Conservation (phyloP, 192 early-diverging fungal species). For the Backusella luteola region DNA sequence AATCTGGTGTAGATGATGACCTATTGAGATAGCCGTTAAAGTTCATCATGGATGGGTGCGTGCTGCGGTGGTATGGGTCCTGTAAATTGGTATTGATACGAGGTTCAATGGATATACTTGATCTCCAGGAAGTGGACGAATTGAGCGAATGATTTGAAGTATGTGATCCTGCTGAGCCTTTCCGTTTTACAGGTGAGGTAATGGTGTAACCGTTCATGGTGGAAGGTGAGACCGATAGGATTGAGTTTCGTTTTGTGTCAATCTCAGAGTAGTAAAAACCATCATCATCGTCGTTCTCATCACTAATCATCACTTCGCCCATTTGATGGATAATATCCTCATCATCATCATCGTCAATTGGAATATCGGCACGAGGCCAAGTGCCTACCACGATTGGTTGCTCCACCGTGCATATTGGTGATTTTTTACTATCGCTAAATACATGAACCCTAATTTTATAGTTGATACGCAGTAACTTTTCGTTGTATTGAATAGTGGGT, state of each 20-base stretch:
- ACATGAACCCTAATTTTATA: conserved; percentile 30
- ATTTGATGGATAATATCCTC: conserved; percentile 16
- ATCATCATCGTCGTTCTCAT: conserved; percentile 16
- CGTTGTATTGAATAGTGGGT: conserved; percentile 32
- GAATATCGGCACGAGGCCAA: conserved; percentile 30
- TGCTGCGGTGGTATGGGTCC: conserved; percentile 10
- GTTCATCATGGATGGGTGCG: not conserved
- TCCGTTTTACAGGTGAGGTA: conserved; percentile 1
- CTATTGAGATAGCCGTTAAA: conserved; percentile 18
- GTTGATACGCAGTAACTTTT: conserved; percentile 20
- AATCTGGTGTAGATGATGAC: conserved; percentile 30
- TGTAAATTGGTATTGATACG: not conserved
- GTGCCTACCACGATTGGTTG: conserved; percentile 34
- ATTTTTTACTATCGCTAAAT: not conserved
- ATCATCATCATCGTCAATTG: conserved; percentile 36
- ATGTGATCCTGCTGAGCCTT: not conserved
- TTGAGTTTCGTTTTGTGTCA: conserved; percentile 2
- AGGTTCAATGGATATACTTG: conserved; percentile 1
- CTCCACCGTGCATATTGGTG: conserved; percentile 10
- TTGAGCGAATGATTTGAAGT: conserved; percentile 16
- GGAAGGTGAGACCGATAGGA: not conserved
- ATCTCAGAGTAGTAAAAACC: not conserved
- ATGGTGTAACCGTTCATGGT: not conserved
- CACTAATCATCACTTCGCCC: conserved; percentile 20
- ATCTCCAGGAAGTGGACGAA: conserved; percentile 17